Base-by-base conservation (phyloP, 2,329 filamentous ascomycete species). In the Didymella keratinophila region DNA sequence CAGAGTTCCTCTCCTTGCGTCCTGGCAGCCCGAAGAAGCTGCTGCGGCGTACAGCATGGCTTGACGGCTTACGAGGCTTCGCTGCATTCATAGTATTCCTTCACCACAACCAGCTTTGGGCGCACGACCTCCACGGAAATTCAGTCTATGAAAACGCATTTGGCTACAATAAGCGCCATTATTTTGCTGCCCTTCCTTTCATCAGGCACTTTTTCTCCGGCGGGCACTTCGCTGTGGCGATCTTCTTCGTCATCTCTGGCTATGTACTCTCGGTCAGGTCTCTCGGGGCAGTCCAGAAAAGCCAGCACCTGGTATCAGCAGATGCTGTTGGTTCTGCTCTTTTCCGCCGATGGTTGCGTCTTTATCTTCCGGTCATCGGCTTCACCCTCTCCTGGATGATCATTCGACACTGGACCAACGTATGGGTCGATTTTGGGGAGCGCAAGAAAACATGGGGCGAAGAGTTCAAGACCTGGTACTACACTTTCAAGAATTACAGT, bases 11-110 rank as follows among this genome's bases (percentile, higher is more conserved):
- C 6, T 56, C 54, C 7, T 46, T 70, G 9, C 64, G 69, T 51
- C 59, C 63, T 32, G 42, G 49, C 30, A 63, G 45, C 27, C 57
- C 65, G 7, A 73, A 71, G 44, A 68, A 69, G 16, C 52, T 63
- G 21, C 39, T 67, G 3, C 61, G 72, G 46, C 65, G 60, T 47
- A 76, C 73, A 47, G 71, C 73, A 7, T 76, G 73, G 73, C 79
- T 88, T 20, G 88, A 90, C 64, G 88, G 88, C 14, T 77, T 90
- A 14, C 79, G 88, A 68, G 88, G 88, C 3, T 88, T 90, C 61
- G 87, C 87, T 4, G 86, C 88, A 2, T 80, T 90, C 28, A 71
- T 89, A 27, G 88, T 90, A 14, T 90, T 89, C 71, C 79, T 83
- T 64, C 84, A 87, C 52, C 43, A 87, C 86, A 71, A 77, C 70